A percentile compares a stretch with the other conserved stretches of the same genome.
Conservation (phyloP, 371 early-diverging fungal genomes). For the Lichtheimia hyalospora region DNA sequence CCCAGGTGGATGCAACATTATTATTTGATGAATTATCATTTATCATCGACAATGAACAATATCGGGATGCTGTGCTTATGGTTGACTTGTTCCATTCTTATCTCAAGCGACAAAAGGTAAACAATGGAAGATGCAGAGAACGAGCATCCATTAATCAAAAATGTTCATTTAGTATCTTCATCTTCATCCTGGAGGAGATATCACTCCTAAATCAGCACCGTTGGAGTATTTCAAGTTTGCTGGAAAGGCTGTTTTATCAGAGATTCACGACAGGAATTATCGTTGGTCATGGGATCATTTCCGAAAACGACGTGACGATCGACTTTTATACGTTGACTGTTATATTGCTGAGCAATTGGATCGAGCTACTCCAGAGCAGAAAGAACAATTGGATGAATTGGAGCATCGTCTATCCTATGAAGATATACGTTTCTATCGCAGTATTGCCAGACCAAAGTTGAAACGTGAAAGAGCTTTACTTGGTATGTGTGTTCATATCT, state of each 20-base stretch:
- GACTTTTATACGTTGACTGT: conserved; percentile 77
- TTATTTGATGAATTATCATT: conserved; percentile 93
- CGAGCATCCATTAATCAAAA: background rate
- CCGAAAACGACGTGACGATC: conserved; percentile 80
- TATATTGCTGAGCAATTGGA: conserved; percentile 73
- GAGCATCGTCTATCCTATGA: conserved; percentile 83
- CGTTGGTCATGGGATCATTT: conserved; percentile 89
- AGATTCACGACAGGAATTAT: conserved; percentile 85
- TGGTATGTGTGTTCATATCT: conserved; percentile 34
- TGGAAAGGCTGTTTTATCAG: conserved; percentile 68
- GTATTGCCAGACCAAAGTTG: conserved; percentile 72
- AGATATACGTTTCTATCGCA: conserved; percentile 91
- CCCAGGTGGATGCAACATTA: conserved; percentile 70
- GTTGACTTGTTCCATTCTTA: conserved; percentile 84
- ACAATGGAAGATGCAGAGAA: background rate
- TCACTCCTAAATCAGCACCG: conserved; percentile 82
- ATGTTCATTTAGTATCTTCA: conserved; percentile 67
- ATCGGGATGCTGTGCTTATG: conserved; percentile 76
- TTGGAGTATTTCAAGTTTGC: conserved; percentile 89
- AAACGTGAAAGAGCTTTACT: conserved; percentile 73
- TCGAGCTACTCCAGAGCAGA: conserved; percentile 53
- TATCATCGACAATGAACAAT: conserved; percentile 89
- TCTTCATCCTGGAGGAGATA: conserved; percentile 74
- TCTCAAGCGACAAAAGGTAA: conserved; percentile 44
- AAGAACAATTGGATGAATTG: conserved; percentile 60